phyloP scores from a whole-genome alignment of 2,329 filamentous ascomycete genomes.

The Hyphodiscus sp. region DNA sequence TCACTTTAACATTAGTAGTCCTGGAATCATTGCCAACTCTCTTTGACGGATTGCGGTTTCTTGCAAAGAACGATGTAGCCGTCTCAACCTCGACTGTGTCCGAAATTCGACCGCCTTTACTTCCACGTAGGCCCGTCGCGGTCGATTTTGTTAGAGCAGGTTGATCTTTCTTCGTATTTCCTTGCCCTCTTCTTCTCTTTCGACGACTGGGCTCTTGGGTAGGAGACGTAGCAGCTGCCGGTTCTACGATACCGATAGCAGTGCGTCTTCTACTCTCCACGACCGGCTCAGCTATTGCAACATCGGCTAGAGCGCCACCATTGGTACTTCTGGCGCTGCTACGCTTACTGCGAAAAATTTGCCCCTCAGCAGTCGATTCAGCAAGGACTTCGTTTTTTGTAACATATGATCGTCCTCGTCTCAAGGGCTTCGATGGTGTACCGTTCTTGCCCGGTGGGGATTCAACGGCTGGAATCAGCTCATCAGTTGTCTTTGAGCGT shows the following conservation, averaged over 20 bases:
- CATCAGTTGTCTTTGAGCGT: not conserved
- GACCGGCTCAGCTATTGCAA: too few species aligned
- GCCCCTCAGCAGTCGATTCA: not conserved
- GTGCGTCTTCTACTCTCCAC: too few species aligned
- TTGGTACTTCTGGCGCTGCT: not conserved
- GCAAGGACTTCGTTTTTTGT: not conserved
- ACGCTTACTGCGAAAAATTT: not conserved
- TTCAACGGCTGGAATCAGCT: not conserved
- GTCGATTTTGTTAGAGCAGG: not conserved
- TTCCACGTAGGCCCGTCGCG: not conserved
- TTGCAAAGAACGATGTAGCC: conserved; percentile 19
- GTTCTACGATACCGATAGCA: too few species aligned
- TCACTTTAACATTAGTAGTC: not conserved
- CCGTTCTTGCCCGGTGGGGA: not conserved
- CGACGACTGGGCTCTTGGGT: not conserved
- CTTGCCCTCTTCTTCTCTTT: not conserved
- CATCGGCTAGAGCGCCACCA: not conserved
- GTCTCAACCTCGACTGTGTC: conserved; percentile 11
- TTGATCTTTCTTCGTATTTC: not conserved
- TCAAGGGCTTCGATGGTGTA: not conserved
- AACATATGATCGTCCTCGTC: not conserved
- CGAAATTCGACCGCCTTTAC: not conserved
- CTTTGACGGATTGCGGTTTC: conserved; percentile 2
- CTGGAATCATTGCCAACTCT: conserved; percentile 1
- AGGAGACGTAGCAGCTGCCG: not conserved